These are phyloP conservation scores for Tylopilus sp. DNA, from an alignment of 768 basidiomycete genomes.

Conservation along the genomic window DNA sequence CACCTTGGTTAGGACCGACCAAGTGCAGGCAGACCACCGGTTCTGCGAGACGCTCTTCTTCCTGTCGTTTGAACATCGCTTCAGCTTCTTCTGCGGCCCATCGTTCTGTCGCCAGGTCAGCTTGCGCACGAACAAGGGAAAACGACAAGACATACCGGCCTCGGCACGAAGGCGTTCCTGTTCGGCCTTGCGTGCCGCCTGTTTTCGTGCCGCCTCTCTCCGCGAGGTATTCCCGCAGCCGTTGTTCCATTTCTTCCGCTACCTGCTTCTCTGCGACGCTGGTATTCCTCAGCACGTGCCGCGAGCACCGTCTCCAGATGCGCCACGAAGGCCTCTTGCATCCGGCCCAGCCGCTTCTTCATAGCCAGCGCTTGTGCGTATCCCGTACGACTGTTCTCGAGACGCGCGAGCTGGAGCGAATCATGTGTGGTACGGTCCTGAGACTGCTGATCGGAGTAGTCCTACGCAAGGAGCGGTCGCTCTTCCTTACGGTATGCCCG, in stretches of 20 bases:
- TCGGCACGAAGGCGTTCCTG: conserved; percentile 45
- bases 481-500: conserved; percentile 95
- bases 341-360: too few relatives aligned
- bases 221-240: conserved; percentile 59
- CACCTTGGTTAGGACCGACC: too few relatives aligned
- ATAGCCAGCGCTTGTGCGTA: conserved; percentile 71
- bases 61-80: conserved; percentile 54
- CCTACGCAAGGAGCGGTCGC: conserved; percentile 75
- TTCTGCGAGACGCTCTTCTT: conserved; percentile 53
- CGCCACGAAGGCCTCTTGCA: too few relatives aligned
- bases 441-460: conserved; percentile 83
- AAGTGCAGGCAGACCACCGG: too few relatives aligned
- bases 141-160: conserved; percentile 42
- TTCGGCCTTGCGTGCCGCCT: conserved; percentile 25
- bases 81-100: conserved; percentile 55
- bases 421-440: conserved; percentile 74
- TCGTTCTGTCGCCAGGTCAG: conserved; percentile 47
- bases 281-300: conserved; percentile 64
- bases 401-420: conserved; percentile 50
- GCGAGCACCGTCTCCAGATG: conserved; percentile 52
- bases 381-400: conserved; percentile 50
- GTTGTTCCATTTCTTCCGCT: conserved; percentile 80
- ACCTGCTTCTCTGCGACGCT: conserved; percentile 64
- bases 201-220: conserved; percentile 41
- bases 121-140: too few relatives aligned